A percentile compares a stretch with the other conserved stretches of the same genome.
Conservation (phyloP, 2,329 filamentous ascomycete species). For the Calonectria henricotiae region DNA sequence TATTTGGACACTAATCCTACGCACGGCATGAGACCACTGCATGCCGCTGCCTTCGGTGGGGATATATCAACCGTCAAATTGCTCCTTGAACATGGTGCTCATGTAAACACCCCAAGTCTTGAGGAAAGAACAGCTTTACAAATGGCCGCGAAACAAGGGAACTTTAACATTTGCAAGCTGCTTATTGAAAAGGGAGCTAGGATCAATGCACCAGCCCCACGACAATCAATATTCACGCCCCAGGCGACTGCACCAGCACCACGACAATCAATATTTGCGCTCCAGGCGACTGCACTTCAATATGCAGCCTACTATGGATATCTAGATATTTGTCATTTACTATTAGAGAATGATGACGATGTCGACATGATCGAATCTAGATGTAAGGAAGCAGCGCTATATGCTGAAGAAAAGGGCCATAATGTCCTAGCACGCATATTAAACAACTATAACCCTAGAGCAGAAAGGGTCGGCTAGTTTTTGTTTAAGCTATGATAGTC, state of each 20-base stretch:
- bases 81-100: neutral
- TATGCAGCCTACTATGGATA: neutral
- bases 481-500: no score
- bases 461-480: no score
- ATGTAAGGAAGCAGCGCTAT: neutral
- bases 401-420: neutral
- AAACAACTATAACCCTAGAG: no score
- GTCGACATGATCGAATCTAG: neutral
- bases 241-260: neutral
- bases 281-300: neutral
- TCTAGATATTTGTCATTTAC: conserved; percentile 17
- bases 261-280: neutral
- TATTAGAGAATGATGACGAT: conserved; percentile 4
- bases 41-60: neutral
- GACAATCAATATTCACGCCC: no score
- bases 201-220: neutral
- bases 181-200: conserved; percentile 13
- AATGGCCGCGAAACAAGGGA: neutral
- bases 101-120: neutral
- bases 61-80: neutral
- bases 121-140: conserved; percentile 14
- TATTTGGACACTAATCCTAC: neutral
- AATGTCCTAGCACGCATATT: neutral
- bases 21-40: neutral
- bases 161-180: conserved; percentile 14